Conservation (phyloP, 805 yeast species). For the Henningerozyma blattae region DNA sequence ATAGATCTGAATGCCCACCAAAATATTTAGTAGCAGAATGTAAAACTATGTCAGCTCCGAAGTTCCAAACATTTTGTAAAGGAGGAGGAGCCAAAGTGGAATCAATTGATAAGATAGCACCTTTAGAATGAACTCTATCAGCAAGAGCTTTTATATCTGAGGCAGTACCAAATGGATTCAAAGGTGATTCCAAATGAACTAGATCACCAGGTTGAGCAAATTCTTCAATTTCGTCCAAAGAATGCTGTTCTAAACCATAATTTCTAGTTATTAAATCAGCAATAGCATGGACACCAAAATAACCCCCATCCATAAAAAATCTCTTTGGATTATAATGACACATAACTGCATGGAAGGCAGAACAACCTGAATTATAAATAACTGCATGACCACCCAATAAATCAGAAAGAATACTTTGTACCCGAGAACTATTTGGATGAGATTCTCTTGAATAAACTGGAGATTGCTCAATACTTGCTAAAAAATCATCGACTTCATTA, state of each 20-base stretch:
- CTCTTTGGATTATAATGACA: conserved; percentile 60
- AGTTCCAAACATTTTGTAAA: conserved; percentile 63
- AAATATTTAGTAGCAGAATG: conserved; percentile 91
- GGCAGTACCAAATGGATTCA: conserved; percentile 69
- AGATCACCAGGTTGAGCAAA: conserved; percentile 50
- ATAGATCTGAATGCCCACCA: conserved; percentile 86
- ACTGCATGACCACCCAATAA: conserved; percentile 56
- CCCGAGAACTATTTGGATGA: conserved; percentile 60
- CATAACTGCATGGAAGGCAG: conserved; percentile 70
- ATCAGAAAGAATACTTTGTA: conserved; percentile 51
- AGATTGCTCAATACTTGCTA: conserved; percentile 22
- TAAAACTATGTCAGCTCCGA: conserved; percentile 81
- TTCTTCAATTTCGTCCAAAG: conserved; percentile 38
- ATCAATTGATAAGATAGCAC: conserved; percentile 68
- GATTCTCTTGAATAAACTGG: conserved; percentile 59
- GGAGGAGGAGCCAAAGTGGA: conserved; percentile 95
- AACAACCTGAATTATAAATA: conserved; percentile 64
- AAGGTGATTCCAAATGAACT: conserved; percentile 78
- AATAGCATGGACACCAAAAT: conserved; percentile 75
- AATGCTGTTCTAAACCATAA: conserved; percentile 39
- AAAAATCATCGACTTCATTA: conserved; percentile 26
- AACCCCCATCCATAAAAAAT: conserved; percentile 65
- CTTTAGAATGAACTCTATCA: conserved; percentile 59
- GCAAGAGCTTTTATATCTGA: conserved; percentile 54
- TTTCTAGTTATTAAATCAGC: conserved; percentile 50